Evolutionary conservation across 371 early-diverging fungal species (phyloP).

Genomic region (Mortierella sp.): DNA sequence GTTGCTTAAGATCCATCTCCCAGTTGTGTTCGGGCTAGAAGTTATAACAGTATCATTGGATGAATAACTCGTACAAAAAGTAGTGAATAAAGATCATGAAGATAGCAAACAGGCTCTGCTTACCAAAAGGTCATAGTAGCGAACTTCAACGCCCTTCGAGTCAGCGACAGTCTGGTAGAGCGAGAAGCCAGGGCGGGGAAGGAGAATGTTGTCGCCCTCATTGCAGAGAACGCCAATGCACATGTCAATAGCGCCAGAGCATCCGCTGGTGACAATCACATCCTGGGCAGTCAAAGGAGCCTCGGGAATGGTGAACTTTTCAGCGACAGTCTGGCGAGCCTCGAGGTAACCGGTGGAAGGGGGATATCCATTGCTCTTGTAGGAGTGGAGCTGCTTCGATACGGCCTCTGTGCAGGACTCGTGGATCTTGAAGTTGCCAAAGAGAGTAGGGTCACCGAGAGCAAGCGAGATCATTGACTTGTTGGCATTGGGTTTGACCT

Average conservation of each 20-base stretch:
- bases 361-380: conserved; percentile 87
- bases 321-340: conserved; percentile 86
- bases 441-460: conserved; percentile 92
- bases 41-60: neutral
- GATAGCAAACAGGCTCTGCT: conserved; percentile 14
- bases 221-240: conserved; percentile 81
- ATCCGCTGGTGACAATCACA: conserved; percentile 88
- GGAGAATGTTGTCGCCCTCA: conserved; percentile 85
- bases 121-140: conserved; percentile 84
- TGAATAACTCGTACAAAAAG: neutral
- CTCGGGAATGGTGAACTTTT: conserved; percentile 68
- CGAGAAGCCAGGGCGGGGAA: conserved; percentile 93
- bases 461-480: conserved; percentile 86
- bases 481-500: conserved; percentile 75
- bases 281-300: conserved; percentile 83
- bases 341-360: conserved; percentile 82
- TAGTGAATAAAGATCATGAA: neutral
- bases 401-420: conserved; percentile 77
- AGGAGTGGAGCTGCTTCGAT: conserved; percentile 71
- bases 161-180: conserved; percentile 89
- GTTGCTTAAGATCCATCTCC: conserved; percentile 86
- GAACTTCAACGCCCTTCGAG: conserved; percentile 81
- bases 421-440: conserved; percentile 91
- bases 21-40: conserved; percentile 81
- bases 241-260: conserved; percentile 88